These are phyloP conservation scores for Rhizopogon roseolus DNA, from an alignment of 768 basidiomycete genomes.

Conservation along the genomic window DNA sequence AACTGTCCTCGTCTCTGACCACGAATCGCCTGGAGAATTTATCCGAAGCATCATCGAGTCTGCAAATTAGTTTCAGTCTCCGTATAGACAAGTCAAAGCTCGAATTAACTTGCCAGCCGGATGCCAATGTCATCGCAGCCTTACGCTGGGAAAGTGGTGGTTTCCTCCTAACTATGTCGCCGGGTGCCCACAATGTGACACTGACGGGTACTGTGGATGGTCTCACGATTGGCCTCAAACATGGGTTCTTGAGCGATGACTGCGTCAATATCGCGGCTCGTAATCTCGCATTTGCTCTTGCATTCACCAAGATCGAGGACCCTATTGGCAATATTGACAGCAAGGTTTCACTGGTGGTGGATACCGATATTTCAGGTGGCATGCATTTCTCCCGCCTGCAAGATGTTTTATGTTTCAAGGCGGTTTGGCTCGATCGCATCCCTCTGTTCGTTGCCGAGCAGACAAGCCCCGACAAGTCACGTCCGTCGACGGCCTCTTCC, in stretches of 20 bases:
- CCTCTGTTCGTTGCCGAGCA: conserved; percentile 57
- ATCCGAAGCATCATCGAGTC: conserved; percentile 33
- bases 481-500: conserved; percentile 13
- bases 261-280: conserved; percentile 77
- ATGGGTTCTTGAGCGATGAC: conserved; percentile 81
- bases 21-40: conserved; percentile 10
- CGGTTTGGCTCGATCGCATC: conserved; percentile 89
- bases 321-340: conserved; percentile 32
- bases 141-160: conserved; percentile 94
- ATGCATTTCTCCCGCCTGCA: conserved; percentile 84
- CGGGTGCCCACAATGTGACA: conserved; percentile 64
- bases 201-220: conserved; percentile 81
- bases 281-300: conserved; percentile 75
- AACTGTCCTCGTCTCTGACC: conserved; percentile 12
- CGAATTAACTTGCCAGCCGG: conserved; percentile 83
- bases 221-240: conserved; percentile 74
- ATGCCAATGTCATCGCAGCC: conserved; percentile 88
- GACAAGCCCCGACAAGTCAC: conserved; percentile 14
- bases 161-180: conserved; percentile 74
- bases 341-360: conserved; percentile 71
- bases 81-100: conserved; percentile 89
- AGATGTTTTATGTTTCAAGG: conserved; percentile 92
- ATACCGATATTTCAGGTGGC: conserved; percentile 77
- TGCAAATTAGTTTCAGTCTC: conserved; percentile 81
- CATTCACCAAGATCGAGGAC: conserved; percentile 52